phyloP scores from a whole-genome alignment of 352 stramenopile species.

The Hyphochytrium catenoides region DNA sequence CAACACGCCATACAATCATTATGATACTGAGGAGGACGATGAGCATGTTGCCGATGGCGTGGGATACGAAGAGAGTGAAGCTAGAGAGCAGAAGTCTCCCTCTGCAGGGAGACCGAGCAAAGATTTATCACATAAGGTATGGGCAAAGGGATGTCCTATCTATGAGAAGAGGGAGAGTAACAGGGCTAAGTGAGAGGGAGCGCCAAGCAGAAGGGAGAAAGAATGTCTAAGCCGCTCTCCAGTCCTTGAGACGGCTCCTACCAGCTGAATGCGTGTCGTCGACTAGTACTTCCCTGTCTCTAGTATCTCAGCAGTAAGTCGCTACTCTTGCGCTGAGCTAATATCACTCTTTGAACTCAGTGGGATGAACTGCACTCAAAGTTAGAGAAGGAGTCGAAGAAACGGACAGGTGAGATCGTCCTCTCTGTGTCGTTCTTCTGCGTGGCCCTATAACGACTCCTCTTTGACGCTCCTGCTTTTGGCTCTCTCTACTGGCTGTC shows the following conservation, averaged over 20 bases:
- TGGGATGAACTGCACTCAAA: slow-evolving; percentile 40
- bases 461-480: too few species aligned
- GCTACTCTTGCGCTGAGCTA: slow-evolving; percentile 1
- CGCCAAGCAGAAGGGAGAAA: slow-evolving; percentile 3
- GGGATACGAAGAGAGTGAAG: slow-evolving; percentile 8
- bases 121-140: slow-evolving; percentile 15
- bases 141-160: slow-evolving; percentile 13
- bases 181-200: neutral
- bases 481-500: too few species aligned
- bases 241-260: too few species aligned
- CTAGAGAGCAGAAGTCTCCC: slow-evolving; percentile 16
- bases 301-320: slow-evolving; percentile 3
- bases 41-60: slow-evolving; percentile 1
- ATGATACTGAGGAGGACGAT: slow-evolving; percentile 13
- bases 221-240: too few species aligned
- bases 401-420: slow-evolving; percentile 26
- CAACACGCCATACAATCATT: slow-evolving; percentile 70
- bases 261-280: neutral
- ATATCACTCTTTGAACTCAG: too few species aligned
- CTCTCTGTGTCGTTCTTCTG: slow-evolving; percentile 10
- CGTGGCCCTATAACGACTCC: too few species aligned
- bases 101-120: slow-evolving; percentile 22
- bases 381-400: slow-evolving; percentile 16
- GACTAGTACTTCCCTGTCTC: neutral
- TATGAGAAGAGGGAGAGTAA: neutral